These are phyloP conservation scores for Jackrogersella minutella DNA, from an alignment of 495 filamentous ascomycete species.

Conservation along the genomic window DNA sequence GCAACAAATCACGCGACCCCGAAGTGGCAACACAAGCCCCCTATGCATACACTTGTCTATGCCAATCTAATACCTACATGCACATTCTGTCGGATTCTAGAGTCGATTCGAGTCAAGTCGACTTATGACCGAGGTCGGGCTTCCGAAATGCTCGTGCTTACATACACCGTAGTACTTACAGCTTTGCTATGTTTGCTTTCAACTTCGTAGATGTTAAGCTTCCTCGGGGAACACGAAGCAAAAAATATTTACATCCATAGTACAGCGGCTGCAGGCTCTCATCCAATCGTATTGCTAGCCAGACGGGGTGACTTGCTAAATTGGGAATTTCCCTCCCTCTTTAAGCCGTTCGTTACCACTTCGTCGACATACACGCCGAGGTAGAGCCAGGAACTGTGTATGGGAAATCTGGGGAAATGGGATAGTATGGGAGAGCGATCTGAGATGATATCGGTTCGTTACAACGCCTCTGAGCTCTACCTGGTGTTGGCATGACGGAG, in stretches of 20 bases:
- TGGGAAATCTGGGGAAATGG: not conserved
- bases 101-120: not conserved
- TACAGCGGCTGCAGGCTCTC: not conserved
- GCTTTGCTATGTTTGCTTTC: constrained; percentile 1
- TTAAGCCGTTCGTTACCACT: not conserved
- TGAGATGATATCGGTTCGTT: not conserved
- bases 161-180: no score
- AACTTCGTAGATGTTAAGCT: not conserved
- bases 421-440: not conserved
- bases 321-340: constrained; percentile 5
- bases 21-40: no score
- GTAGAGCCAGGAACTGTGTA: constrained; percentile 7
- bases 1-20: no score
- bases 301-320: constrained; percentile 14
- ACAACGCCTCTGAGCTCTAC: not conserved
- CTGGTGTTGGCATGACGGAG: not conserved
- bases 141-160: not conserved
- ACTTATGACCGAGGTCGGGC: not conserved
- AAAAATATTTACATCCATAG: not conserved
- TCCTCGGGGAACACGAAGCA: constrained; percentile 1
- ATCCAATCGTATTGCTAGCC: constrained; percentile 11
- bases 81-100: no score
- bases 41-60: no score
- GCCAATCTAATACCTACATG: no score
- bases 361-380: constrained; percentile 1